phyloP scores from a whole-genome alignment of 2,329 filamentous ascomycete species.

The Colletotrichum higginsianum region DNA sequence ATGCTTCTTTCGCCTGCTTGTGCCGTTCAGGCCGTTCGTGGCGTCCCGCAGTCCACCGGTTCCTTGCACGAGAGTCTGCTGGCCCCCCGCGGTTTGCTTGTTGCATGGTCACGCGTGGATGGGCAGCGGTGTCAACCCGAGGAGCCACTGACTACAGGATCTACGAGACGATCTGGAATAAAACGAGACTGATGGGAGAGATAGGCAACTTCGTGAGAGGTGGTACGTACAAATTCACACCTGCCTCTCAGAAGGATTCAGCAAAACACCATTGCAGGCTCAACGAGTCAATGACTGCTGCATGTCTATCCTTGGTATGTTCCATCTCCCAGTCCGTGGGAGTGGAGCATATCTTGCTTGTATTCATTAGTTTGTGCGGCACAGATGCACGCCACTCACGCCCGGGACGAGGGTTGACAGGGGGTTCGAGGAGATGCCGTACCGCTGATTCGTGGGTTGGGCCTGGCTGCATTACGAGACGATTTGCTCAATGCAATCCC shows the following conservation, averaged over 20 bases:
- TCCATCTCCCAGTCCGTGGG: not conserved
- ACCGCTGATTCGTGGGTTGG: constrained; percentile 28
- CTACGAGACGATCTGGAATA: not conserved
- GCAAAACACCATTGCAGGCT: no score
- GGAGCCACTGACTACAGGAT: not conserved
- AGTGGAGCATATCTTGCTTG: no score
- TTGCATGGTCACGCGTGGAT: constrained; percentile 24
- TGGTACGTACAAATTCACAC: no score
- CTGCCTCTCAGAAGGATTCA: no score
- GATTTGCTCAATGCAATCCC: not conserved
- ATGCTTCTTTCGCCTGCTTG: constrained; percentile 13
- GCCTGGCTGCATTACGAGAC: not conserved
- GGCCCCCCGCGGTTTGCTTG: no score
- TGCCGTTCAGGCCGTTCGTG: constrained; percentile 1
- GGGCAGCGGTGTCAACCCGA: not conserved
- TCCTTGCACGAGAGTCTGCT: not conserved
- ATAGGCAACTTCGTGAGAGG: no score
- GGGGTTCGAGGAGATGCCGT: constrained; percentile 5
- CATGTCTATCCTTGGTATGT: no score
- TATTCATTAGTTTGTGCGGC: constrained; percentile 19
- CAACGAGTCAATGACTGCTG: no score
- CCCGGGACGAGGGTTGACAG: constrained; percentile 19
- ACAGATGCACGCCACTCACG: constrained; percentile 25
- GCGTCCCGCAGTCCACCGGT: not conserved
- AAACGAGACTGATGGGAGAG: not conserved